These are phyloP conservation scores for Fragaria ananassa DNA, from an alignment of 306 rosid species.

Conservation along the genomic window DNA sequence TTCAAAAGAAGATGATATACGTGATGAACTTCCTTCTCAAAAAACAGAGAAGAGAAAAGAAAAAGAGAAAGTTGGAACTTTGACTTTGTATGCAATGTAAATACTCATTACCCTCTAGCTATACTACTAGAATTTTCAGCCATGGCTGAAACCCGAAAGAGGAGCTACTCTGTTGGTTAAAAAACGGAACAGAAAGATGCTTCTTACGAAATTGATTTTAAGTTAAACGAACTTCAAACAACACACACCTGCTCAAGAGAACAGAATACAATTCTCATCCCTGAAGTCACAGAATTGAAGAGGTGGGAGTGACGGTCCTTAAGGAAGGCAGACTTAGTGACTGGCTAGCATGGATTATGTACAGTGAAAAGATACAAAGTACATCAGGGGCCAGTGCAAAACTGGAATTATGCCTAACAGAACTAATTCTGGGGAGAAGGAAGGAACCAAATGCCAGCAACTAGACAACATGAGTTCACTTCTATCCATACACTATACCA, in stretches of 20 bases:
- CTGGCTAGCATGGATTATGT: neutral
- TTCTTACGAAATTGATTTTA: neutral
- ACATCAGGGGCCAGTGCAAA: neutral
- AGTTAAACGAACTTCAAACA: neutral
- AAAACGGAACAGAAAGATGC: neutral
- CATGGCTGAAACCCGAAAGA: neutral
- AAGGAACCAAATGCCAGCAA: neutral
- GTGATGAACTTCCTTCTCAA: neutral
- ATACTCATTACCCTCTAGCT: neutral
- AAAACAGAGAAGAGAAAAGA: no score
- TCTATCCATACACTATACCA: neutral
- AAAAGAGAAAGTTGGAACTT: neutral
- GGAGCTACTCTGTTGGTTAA: neutral
- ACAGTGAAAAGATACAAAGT: neutral
- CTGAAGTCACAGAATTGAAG: neutral
- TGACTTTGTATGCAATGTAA: neutral
- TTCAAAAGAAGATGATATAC: neutral
- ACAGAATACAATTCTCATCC: neutral
- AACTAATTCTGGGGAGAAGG: neutral
- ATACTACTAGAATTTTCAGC: no score
- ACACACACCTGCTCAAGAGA: neutral
- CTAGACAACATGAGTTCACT: neutral
- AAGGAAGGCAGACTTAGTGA: neutral
- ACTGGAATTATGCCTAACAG: neutral
- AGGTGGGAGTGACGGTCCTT: neutral